Evolutionary conservation across 2,329 filamentous ascomycete species (phyloP).

Genomic region (Colletotrichum theobromicola): DNA sequence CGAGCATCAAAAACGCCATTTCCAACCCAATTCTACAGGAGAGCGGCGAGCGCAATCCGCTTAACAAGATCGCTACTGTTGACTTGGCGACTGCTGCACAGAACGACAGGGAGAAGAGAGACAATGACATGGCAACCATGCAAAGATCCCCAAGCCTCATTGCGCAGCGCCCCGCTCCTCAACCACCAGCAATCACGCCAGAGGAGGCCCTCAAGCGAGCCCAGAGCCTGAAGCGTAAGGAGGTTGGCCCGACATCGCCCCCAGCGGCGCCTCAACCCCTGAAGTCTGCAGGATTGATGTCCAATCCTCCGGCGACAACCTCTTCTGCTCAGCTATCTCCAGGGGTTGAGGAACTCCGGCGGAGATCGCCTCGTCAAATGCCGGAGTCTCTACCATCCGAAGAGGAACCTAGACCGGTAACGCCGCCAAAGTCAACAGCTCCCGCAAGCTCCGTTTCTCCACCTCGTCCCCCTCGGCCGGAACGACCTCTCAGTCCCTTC

Average conservation of each 20-base stretch:
- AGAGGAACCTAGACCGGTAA: not conserved
- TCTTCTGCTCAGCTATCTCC: conserved; percentile 58
- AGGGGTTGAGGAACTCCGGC: conserved; percentile 52
- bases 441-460: not conserved
- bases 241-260: conserved; percentile 28
- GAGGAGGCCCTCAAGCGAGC: conserved; percentile 39
- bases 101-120: conserved; percentile 49
- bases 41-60: conserved; percentile 39
- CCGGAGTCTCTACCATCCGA: conserved; percentile 16
- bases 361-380: conserved; percentile 54
- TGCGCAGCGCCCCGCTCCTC: conserved; percentile 40
- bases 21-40: conserved; percentile 53
- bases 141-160: conserved; percentile 35
- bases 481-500: conserved; percentile 3
- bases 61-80: conserved; percentile 52
- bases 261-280: conserved; percentile 22
- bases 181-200: conserved; percentile 35
- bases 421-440: not conserved
- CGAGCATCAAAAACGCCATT: conserved; percentile 46
- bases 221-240: conserved; percentile 42
- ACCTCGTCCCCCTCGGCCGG: not conserved
- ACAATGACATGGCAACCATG: conserved; percentile 30
- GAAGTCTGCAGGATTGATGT: conserved; percentile 29
- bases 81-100: conserved; percentile 54
- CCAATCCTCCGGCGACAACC: conserved; percentile 40